Evolutionary conservation across 1,284 basidiomycete genomes (phyloP).

Genomic region (Xanthoconium separans): DNA sequence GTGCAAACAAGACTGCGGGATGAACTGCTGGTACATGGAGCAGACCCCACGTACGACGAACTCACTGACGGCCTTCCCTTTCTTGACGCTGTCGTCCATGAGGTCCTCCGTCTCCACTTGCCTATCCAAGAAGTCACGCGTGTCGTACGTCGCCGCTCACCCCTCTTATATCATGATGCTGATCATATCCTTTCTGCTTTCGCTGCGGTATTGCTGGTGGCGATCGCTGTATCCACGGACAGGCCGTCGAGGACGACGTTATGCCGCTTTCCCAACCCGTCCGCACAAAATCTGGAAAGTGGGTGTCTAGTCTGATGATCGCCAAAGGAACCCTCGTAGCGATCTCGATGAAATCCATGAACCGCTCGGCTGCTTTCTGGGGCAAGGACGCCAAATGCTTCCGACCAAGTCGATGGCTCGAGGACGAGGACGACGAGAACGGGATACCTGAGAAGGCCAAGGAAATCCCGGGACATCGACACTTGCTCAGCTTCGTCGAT

Average conservation of each 20-base stretch:
- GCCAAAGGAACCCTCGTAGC: constrained; percentile 43
- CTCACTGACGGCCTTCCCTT: constrained; percentile 17
- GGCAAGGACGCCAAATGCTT: constrained; percentile 38
- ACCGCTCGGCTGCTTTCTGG: constrained; percentile 49
- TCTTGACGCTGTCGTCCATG: constrained; percentile 26
- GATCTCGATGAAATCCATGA: constrained; percentile 44
- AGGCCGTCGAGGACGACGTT: constrained; percentile 50
- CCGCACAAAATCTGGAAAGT: constrained; percentile 34
- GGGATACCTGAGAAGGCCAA: constrained; percentile 28
- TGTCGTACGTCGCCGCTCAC: constrained; percentile 30
- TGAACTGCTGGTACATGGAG: constrained; percentile 2
- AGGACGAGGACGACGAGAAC: constrained; percentile 3
- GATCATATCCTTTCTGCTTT: not conserved
- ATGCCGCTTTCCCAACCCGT: constrained; percentile 40
- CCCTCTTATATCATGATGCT: not conserved
- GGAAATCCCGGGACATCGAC: constrained; percentile 40
- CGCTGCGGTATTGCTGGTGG: not conserved
- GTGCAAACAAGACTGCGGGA: constrained; percentile 7
- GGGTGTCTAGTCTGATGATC: constrained; percentile 40
- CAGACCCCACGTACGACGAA: constrained; percentile 18
- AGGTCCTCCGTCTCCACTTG: constrained; percentile 14
- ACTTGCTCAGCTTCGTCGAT: constrained; percentile 41
- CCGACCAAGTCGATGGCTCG: constrained; percentile 40
- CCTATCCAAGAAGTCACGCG: constrained; percentile 37
- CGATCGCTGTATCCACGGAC: not conserved